Evolutionary conservation across 306 rosid species (phyloP), one percentile per base, ranked within the genome.

Genomic region (Cicer judaicum): DNA sequence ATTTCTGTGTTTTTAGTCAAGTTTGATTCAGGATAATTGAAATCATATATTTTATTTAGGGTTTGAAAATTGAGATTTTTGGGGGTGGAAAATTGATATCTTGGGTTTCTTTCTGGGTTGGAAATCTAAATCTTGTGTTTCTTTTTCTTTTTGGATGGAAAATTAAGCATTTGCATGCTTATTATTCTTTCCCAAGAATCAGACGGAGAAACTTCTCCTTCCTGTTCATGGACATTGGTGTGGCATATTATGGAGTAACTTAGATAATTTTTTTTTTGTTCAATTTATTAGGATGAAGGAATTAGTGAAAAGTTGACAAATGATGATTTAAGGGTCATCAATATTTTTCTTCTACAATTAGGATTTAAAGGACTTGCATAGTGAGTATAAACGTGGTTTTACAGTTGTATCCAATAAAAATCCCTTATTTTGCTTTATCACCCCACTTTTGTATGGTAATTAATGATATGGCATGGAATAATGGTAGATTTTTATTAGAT

Each of bases 61-160:
- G 40, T 10, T 57, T 57, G 4, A 15, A 52, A 15, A 38, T 65
- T 39, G 7, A 24, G 34, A 24, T 3, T 44, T 2, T 44, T 44
- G 59, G 59, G 24, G 24, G 10, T 15, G 2, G 5, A 15, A 15
- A 14, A 38, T 65, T 39, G 8, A 49, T 14, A 18, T 8, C 18
- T 34, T 8, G 21, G 39, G 9, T 11, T 65, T 19, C 2, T 36
- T 74, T n/a, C 12, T 1, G 12, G 68, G n/a, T 53, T 14, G 18
- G 9, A 44, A 71, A 12, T 53, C 55, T 69, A 47, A 73, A 64
- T 73, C 7, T 79, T 5, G 77, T 4, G 7, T 7, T 46, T 67
- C 50, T 66, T 4, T 10, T 42, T 9, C 10, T 42, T 19, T 56
- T 2, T 1, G 64, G 15, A 29, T 34, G 18, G n/a, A 34, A 54